Conservation (phyloP, 352 stramenopile genomes). For the Phytophthora megakarya region DNA sequence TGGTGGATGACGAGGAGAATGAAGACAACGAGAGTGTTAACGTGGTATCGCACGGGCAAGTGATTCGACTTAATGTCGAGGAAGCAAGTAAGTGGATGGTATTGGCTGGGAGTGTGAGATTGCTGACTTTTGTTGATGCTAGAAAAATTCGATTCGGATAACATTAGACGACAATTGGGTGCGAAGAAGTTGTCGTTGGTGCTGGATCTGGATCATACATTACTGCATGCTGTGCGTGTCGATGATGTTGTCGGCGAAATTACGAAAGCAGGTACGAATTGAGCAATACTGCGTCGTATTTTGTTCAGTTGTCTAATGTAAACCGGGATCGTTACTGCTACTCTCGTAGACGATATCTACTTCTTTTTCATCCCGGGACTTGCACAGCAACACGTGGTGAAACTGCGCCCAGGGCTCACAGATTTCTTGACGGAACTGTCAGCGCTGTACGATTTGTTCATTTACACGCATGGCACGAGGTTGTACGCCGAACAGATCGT, state of each 20-base stretch:
- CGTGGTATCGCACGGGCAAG: constrained; percentile 85
- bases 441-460: constrained; percentile 91
- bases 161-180: constrained; percentile 85
- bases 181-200: constrained; percentile 94
- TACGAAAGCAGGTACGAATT: constrained; percentile 55
- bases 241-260: constrained; percentile 73
- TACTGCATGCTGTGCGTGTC: constrained; percentile 92
- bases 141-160: constrained; percentile 89
- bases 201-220: constrained; percentile 97
- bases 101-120: background rate
- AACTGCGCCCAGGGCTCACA: constrained; percentile 91
- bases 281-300: background rate
- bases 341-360: constrained; percentile 69
- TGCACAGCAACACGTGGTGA: constrained; percentile 91
- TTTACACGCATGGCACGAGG: constrained; percentile 95
- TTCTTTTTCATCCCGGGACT: constrained; percentile 82
- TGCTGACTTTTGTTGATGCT: constrained; percentile 6
- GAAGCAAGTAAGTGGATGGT: constrained; percentile 91
- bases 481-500: constrained; percentile 95
- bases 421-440: constrained; percentile 89
- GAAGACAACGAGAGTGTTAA: constrained; percentile 76
- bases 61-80: constrained; percentile 95
- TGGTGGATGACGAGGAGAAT: constrained; percentile 75
- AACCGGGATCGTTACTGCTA: background rate
- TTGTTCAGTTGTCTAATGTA: background rate